phyloP scores from a whole-genome alignment of 495 filamentous ascomycete species.

The Penicillium cosmopolitanum region DNA sequence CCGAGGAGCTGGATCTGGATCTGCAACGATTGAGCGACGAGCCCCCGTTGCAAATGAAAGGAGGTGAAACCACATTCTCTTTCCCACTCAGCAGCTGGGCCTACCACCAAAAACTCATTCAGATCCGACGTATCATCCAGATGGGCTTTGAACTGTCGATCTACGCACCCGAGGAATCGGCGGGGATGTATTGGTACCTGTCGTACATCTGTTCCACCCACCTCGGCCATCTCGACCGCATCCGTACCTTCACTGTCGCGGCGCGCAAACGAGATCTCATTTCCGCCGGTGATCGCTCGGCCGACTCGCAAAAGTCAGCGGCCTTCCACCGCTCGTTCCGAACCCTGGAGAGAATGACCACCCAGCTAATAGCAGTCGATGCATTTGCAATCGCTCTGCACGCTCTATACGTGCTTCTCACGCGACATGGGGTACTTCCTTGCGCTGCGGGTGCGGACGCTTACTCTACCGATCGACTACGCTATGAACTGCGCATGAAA shows the following conservation, averaged over 20 bases:
- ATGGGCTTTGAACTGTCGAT: conserved; percentile 95
- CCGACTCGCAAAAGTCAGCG: conserved; percentile 29
- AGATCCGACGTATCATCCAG: conserved; percentile 87
- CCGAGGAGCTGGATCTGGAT: conserved; percentile 76
- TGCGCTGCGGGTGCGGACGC: conserved; percentile 58
- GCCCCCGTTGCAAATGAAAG: conserved; percentile 52
- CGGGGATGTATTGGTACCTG: conserved; percentile 86
- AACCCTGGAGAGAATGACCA: conserved; percentile 61
- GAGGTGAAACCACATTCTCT: conserved; percentile 55
- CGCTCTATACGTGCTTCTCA: conserved; percentile 68
- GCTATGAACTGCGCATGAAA: conserved; percentile 90
- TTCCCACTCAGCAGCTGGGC: conserved; percentile 87
- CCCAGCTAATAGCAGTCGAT: conserved; percentile 70
- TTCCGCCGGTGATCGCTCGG: conserved; percentile 3
- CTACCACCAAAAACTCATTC: conserved; percentile 82
- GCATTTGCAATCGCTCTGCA: conserved; percentile 71
- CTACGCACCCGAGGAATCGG: conserved; percentile 84
- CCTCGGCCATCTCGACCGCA: conserved; percentile 67
- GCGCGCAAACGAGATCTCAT: conserved; percentile 37
- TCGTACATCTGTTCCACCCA: conserved; percentile 53
- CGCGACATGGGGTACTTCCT: conserved; percentile 61
- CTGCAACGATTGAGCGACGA: conserved; percentile 67
- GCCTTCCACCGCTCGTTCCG: conserved; percentile 57
- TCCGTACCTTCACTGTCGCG: conserved; percentile 61
- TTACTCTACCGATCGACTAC: conserved; percentile 69